A percentile compares a stretch with the other conserved stretches of the same genome.
Evolutionary conservation across 305 asterid species (phyloP).

Genomic region (Plantago coronopus): DNA sequence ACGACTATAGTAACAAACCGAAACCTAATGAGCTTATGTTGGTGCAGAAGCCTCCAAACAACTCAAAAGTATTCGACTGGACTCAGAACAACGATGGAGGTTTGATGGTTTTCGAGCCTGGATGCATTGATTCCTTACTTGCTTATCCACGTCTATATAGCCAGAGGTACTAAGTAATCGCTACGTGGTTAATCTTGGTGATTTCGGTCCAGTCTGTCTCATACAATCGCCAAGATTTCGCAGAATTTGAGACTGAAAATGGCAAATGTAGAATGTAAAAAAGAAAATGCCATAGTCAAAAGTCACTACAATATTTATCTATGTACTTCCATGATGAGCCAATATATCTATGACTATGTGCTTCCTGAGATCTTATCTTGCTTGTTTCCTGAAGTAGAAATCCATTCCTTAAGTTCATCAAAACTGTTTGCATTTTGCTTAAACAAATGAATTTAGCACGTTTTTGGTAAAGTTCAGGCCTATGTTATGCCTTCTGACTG

Average conservation of each 20-base stretch:
- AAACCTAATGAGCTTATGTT: slow-evolving; percentile 20
- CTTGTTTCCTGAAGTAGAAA: neutral
- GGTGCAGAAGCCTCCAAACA: slow-evolving; percentile 21
- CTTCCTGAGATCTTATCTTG: neutral
- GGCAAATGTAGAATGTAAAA: slow-evolving; percentile 9
- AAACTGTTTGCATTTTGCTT: too few species aligned
- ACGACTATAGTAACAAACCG: slow-evolving; percentile 1
- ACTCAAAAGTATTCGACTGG: slow-evolving; percentile 30
- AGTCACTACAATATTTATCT: neutral
- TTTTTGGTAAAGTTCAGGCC: too few species aligned
- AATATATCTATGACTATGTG: slow-evolving; percentile 4
- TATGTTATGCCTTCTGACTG: too few species aligned
- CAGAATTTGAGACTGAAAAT: slow-evolving; percentile 14
- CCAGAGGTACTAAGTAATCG: slow-evolving; percentile 13
- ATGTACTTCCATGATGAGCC: slow-evolving; percentile 5
- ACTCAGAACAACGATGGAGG: slow-evolving; percentile 30
- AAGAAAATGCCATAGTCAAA: slow-evolving; percentile 9
- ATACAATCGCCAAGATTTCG: slow-evolving; percentile 29
- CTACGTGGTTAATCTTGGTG: slow-evolving; percentile 27
- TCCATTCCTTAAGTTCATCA: too few species aligned
- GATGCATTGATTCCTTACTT: slow-evolving; percentile 18
- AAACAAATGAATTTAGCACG: too few species aligned
- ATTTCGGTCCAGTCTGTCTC: slow-evolving; percentile 19
- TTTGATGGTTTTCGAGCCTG: slow-evolving; percentile 37
- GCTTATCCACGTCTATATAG: slow-evolving; percentile 23